Conservation (phyloP, 2,329 filamentous ascomycete species). For the Trichoderma sp. region DNA sequence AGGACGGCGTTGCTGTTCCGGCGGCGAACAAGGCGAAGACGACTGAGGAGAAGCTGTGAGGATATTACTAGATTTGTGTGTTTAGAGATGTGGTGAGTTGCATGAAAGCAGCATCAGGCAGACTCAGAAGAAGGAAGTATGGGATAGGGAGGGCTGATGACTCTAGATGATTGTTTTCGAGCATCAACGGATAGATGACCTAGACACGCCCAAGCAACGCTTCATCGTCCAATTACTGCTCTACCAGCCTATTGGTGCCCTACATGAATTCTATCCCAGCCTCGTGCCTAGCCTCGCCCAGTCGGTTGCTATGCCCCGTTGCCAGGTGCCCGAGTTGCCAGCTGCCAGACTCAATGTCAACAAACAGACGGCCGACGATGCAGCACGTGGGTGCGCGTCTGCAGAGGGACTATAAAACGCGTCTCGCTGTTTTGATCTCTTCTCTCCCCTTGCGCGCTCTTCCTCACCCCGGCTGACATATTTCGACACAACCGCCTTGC, state of each 20-base stretch:
- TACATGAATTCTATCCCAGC: too few species aligned
- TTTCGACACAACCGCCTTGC: not conserved
- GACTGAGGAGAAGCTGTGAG: constrained; percentile 35
- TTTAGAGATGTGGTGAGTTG: not conserved
- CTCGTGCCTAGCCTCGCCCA: too few species aligned
- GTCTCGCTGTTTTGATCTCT: not conserved
- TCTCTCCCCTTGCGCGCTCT: not conserved
- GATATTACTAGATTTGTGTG: too few species aligned
- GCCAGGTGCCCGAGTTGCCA: not conserved
- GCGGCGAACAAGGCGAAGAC: constrained; percentile 31
- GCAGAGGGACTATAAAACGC: not conserved
- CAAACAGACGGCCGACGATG: not conserved
- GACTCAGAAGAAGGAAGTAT: not conserved
- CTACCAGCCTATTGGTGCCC: too few species aligned
- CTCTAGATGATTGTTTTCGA: too few species aligned
- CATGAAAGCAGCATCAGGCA: too few species aligned
- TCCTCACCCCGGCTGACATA: not conserved
- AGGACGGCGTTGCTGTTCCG: constrained; percentile 52
- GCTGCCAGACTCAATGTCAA: not conserved
- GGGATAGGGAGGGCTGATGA: too few species aligned
- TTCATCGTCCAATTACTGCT: too few species aligned
- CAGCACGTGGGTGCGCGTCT: not conserved
- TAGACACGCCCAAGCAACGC: too few species aligned
- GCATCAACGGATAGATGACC: too few species aligned
- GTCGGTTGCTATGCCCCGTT: too few species aligned